Evolutionary conservation across 805 yeast genomes (phyloP).

Genomic region (Kurtzmaniella fragi): DNA sequence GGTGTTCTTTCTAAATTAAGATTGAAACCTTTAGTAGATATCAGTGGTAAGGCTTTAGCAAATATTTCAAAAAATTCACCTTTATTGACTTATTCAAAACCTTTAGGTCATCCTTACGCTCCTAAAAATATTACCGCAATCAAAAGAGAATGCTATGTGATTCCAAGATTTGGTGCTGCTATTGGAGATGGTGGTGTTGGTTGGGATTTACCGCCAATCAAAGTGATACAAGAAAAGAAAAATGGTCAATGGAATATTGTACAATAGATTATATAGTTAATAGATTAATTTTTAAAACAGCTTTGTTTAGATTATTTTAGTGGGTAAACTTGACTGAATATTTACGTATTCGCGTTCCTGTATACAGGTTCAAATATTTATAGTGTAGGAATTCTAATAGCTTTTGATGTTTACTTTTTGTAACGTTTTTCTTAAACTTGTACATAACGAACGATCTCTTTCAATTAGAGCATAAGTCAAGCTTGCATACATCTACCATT

Average conservation of each 20-base stretch:
- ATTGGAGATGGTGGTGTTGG: conserved; percentile 82
- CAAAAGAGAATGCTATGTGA: conserved; percentile 81
- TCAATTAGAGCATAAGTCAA: too few relatives aligned
- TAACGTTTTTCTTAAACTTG: too few relatives aligned
- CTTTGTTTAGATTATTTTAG: background rate
- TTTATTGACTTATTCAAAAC: conserved; percentile 80
- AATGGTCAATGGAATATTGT: conserved; percentile 64
- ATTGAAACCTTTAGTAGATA: conserved; percentile 72
- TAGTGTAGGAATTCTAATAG: too few relatives aligned
- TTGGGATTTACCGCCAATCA: conserved; percentile 81
- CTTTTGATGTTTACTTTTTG: too few relatives aligned
- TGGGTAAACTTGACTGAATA: too few relatives aligned
- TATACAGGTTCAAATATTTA: too few relatives aligned
- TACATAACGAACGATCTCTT: too few relatives aligned
- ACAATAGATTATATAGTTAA: conserved; percentile 1
- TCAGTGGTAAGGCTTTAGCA: conserved; percentile 68
- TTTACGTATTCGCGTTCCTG: background rate
- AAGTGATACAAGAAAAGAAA: conserved; percentile 65
- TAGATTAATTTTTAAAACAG: background rate
- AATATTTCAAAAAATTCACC: conserved; percentile 72
- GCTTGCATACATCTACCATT: too few relatives aligned
- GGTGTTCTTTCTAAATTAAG: conserved; percentile 45
- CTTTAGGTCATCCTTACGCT: conserved; percentile 85
- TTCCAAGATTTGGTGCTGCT: conserved; percentile 84
- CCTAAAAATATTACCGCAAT: conserved; percentile 63